Percentiles rank a stretch among this genome's conserved stretches.
phyloP scores from a whole-genome alignment of 306 rosid species.

The Dalbergia cochinchinensis region DNA sequence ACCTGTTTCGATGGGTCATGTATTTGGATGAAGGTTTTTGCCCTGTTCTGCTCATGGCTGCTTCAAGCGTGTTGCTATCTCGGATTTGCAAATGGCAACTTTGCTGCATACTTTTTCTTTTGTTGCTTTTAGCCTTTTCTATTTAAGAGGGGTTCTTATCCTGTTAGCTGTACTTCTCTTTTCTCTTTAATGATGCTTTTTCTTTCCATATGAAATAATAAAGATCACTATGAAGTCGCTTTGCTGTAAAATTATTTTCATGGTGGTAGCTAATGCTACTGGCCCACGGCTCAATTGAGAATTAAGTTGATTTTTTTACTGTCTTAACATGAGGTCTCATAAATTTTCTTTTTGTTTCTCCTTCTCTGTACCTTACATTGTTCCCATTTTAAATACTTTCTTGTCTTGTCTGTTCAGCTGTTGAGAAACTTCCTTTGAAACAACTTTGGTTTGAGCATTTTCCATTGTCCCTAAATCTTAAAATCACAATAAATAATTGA shows the following conservation, averaged over 20 bases:
- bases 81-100: background rate
- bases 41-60: constrained; percentile 17
- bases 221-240: background rate
- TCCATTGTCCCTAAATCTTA: constrained; percentile 1
- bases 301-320: background rate
- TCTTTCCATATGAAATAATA: background rate
- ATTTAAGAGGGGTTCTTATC: background rate
- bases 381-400: background rate
- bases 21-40: constrained; percentile 2
- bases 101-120: background rate
- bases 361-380: background rate
- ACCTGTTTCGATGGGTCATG: background rate
- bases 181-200: background rate
- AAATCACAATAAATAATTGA: background rate
- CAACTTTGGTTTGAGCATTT: background rate
- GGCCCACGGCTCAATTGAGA: background rate
- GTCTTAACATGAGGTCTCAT: background rate
- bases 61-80: background rate
- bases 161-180: background rate
- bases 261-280: background rate
- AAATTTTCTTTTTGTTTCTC: background rate
- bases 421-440: background rate
- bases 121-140: background rate
- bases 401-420: background rate
- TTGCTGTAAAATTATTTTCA: background rate